Conservation (phyloP, 495 filamentous ascomycete genomes). For the Penicillium parvum region DNA sequence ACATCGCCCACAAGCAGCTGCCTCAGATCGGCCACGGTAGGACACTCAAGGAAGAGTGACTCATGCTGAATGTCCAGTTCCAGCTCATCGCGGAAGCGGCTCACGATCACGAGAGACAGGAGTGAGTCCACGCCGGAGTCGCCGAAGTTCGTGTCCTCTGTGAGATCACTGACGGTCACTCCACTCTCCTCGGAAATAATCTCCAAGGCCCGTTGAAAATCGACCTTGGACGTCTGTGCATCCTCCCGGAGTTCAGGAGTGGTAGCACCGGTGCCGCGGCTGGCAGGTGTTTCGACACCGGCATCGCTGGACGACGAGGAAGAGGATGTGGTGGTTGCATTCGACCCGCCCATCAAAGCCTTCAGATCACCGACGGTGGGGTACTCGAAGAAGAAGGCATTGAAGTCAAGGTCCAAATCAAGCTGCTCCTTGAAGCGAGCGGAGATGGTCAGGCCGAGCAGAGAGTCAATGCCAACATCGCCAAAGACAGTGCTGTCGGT, state of each 20-base stretch:
- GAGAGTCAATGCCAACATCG: slow-evolving; percentile 52
- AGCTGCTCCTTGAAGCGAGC: slow-evolving; percentile 42
- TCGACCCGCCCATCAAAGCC: not conserved
- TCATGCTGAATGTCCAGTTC: slow-evolving; percentile 35
- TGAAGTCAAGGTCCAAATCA: slow-evolving; percentile 40
- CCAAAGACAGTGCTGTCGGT: slow-evolving; percentile 38
- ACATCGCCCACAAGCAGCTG: not conserved
- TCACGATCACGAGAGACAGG: slow-evolving; percentile 38
- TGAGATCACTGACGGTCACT: slow-evolving; percentile 35
- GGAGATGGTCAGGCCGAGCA: slow-evolving; percentile 37
- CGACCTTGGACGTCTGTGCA: not conserved
- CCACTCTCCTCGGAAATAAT: slow-evolving; percentile 47
- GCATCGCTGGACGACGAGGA: not conserved
- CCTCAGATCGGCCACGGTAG: slow-evolving; percentile 35
- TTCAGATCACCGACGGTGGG: not conserved
- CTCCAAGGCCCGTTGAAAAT: not conserved
- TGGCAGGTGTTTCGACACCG: not conserved
- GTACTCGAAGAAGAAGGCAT: slow-evolving; percentile 6
- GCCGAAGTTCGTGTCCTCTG: slow-evolving; percentile 28
- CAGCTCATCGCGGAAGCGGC: slow-evolving; percentile 35
- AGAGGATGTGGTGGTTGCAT: not conserved
- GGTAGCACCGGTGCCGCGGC: not conserved
- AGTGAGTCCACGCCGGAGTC: slow-evolving; percentile 51
- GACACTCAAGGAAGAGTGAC: slow-evolving; percentile 44
- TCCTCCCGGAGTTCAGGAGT: not conserved